Percentiles rank a stretch among this genome's conserved stretches.
These are phyloP conservation scores for Euryodendron excelsum DNA, from an alignment of 148 eudicot genomes.

Conservation along the genomic window DNA sequence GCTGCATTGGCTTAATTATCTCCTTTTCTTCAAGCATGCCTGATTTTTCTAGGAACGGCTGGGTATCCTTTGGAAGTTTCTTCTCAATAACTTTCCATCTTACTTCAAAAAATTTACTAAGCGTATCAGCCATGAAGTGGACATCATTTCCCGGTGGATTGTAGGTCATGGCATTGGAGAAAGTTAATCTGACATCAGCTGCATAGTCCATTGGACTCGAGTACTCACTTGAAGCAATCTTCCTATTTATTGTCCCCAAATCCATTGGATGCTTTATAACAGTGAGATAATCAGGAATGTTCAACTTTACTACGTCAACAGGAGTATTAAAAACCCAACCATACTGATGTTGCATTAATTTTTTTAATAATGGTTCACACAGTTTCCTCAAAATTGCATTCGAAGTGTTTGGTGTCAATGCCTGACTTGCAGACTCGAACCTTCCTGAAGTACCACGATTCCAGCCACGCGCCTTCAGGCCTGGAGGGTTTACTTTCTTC, in stretches of 20 bases:
- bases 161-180: constrained; percentile 86
- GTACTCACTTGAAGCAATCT: constrained; percentile 52
- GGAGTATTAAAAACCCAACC: constrained; percentile 81
- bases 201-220: constrained; percentile 60
- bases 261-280: constrained; percentile 94
- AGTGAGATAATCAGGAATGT: constrained; percentile 75
- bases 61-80: constrained; percentile 39
- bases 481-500: constrained; percentile 17
- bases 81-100: constrained; percentile 84
- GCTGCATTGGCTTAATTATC: constrained; percentile 25
- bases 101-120: constrained; percentile 65
- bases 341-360: constrained; percentile 63
- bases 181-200: constrained; percentile 81
- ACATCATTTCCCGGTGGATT: constrained; percentile 86
- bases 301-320: constrained; percentile 77
- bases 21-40: constrained; percentile 31
- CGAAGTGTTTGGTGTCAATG: constrained; percentile 16
- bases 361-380: constrained; percentile 49
- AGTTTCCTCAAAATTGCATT: constrained; percentile 40
- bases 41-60: constrained; percentile 18
- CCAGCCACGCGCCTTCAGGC: constrained; percentile 26
- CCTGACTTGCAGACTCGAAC: constrained; percentile 37
- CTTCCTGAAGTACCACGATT: constrained; percentile 41
- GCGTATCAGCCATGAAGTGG: constrained; percentile 66
- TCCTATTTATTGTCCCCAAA: constrained; percentile 72